phyloP scores from a whole-genome alignment of 139 green algal genomes.

The Bryopsis sp. region DNA sequence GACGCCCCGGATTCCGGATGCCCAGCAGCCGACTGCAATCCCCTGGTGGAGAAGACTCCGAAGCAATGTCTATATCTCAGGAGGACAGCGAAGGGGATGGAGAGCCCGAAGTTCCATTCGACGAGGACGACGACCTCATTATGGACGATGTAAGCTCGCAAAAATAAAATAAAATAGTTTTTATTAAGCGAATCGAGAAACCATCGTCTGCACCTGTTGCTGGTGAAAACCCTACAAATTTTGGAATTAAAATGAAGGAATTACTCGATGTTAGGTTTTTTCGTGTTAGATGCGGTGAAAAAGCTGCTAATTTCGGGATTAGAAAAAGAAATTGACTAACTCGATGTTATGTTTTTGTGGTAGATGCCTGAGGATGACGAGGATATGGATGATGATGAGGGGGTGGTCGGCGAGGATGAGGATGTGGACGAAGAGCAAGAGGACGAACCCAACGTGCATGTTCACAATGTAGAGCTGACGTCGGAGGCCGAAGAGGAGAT shows the following conservation, averaged over 20 bases:
- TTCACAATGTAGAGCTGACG: conserved; percentile 6
- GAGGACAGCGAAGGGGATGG: neutral
- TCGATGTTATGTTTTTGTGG: no score
- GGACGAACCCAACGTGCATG: conserved; percentile 31
- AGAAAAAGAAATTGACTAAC: no score
- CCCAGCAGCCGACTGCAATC: neutral
- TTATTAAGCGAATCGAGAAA: no score
- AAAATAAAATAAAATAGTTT: no score
- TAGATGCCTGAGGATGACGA: conserved; percentile 22
- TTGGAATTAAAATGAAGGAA: no score
- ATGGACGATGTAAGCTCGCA: neutral
- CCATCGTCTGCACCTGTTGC: no score
- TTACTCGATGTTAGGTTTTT: no score
- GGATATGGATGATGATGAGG: conserved; percentile 20
- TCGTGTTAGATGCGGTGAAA: no score
- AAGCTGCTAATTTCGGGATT: no score
- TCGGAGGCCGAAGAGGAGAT: conserved; percentile 10
- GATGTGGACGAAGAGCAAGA: conserved; percentile 36
- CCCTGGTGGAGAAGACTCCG: neutral
- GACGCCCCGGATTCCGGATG: neutral
- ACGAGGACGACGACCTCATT: neutral
- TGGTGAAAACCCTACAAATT: no score
- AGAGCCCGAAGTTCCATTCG: no score
- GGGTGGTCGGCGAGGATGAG: conserved; percentile 23
- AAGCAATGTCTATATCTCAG: neutral